A percentile compares a stretch with the other conserved stretches of the same genome.
phyloP scores from a whole-genome alignment of 768 basidiomycete genomes.

The Leccinum imitatum region DNA sequence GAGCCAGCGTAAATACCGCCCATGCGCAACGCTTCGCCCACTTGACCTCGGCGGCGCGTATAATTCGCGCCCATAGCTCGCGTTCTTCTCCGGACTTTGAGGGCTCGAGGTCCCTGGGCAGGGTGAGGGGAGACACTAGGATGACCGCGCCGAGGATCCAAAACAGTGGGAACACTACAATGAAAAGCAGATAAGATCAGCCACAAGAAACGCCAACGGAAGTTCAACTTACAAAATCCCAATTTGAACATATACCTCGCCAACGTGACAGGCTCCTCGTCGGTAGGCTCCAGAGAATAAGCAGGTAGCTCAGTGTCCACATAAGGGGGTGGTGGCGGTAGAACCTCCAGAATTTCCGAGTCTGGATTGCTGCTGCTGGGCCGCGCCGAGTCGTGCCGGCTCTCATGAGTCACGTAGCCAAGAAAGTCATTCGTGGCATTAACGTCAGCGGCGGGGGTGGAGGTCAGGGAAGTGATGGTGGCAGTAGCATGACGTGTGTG shows the following conservation, averaged over 20 bases:
- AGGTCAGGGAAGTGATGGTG: background rate
- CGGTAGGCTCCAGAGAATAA: conserved; percentile 27
- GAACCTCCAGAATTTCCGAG: background rate
- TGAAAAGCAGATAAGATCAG: background rate
- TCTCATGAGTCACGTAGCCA: conserved; percentile 28
- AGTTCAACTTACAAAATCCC: conserved; percentile 43
- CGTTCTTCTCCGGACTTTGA: conserved; percentile 39
- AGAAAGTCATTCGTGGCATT: conserved; percentile 30
- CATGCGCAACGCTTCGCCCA: conserved; percentile 41
- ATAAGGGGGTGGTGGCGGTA: conserved; percentile 32
- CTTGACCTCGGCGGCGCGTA: conserved; percentile 38
- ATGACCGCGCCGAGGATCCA: conserved; percentile 46
- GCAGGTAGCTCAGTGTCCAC: conserved; percentile 32
- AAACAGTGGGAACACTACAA: conserved; percentile 47
- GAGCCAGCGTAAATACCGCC: conserved; percentile 3
- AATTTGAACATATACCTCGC: conserved; percentile 49
- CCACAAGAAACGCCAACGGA: background rate
- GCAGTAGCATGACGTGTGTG: conserved; percentile 4
- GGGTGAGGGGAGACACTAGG: conserved; percentile 40
- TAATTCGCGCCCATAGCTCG: conserved; percentile 28
- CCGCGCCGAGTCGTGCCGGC: conserved; percentile 31
- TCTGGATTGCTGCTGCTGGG: background rate
- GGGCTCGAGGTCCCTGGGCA: conserved; percentile 29
- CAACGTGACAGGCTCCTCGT: conserved; percentile 41
- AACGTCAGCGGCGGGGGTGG: background rate